Evolutionary conservation across 2,329 filamentous ascomycete genomes (phyloP).

Genomic region (Aureobasidium sp.): DNA sequence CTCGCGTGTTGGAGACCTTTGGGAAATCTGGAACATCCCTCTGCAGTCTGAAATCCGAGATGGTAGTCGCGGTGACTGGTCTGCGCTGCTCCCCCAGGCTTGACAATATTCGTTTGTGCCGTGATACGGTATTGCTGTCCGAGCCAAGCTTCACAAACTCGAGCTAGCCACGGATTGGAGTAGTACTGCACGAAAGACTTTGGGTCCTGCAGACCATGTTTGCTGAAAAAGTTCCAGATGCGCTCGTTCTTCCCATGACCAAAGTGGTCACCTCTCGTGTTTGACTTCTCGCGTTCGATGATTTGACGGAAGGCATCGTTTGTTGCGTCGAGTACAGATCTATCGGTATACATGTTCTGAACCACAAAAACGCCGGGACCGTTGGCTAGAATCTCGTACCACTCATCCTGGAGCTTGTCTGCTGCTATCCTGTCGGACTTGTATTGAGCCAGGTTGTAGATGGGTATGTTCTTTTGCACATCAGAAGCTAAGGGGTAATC

Average conservation of each 20-base stretch:
- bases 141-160: slow-evolving; percentile 49
- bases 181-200: slow-evolving; percentile 50
- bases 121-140: slow-evolving; percentile 54
- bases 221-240: slow-evolving; percentile 60
- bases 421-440: slow-evolving; percentile 27
- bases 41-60: slow-evolving; percentile 51
- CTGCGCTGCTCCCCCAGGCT: slow-evolving; percentile 50
- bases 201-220: slow-evolving; percentile 48
- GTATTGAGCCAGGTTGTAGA: slow-evolving; percentile 43
- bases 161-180: slow-evolving; percentile 49
- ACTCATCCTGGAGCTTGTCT: slow-evolving; percentile 49
- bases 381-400: slow-evolving; percentile 48
- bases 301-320: slow-evolving; percentile 43
- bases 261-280: slow-evolving; percentile 52
- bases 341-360: slow-evolving; percentile 43
- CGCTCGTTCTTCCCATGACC: slow-evolving; percentile 49
- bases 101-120: slow-evolving; percentile 55
- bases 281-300: slow-evolving; percentile 37
- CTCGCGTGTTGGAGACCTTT: slow-evolving; percentile 46
- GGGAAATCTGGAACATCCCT: slow-evolving; percentile 41
- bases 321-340: slow-evolving; percentile 35
- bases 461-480: slow-evolving; percentile 45
- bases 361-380: slow-evolving; percentile 55
- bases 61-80: slow-evolving; percentile 56
- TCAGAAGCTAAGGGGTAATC: slow-evolving; percentile 42